Evolutionary conservation across 495 filamentous ascomycete genomes (phyloP).

Genomic region (Penicillium taxi): DNA sequence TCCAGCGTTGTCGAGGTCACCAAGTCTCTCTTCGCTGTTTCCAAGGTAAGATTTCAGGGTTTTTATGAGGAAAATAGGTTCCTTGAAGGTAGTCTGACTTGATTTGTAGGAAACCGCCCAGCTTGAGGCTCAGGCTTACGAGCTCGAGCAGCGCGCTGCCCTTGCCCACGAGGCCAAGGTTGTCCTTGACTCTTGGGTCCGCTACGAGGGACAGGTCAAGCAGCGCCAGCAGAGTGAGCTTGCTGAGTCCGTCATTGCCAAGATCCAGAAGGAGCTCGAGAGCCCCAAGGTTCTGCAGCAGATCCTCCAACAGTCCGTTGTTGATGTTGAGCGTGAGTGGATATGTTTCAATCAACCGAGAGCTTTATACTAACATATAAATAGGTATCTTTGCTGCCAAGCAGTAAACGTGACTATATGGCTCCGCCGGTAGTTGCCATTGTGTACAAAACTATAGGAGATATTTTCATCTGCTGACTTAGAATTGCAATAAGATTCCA

Average conservation of each 20-base stretch:
- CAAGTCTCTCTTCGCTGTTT: constrained; percentile 93
- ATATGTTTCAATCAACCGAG: neutral
- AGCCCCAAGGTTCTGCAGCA: constrained; percentile 90
- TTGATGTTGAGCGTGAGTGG: constrained; percentile 95
- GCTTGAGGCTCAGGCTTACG: constrained; percentile 90
- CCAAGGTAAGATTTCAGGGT: constrained; percentile 58
- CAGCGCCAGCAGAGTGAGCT: constrained; percentile 95
- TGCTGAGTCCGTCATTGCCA: constrained; percentile 82
- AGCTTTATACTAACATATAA: constrained; percentile 20
- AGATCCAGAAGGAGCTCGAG: constrained; percentile 97
- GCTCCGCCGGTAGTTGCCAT: constrained; percentile 31
- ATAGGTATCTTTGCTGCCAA: constrained; percentile 48
- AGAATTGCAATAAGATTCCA: constrained; percentile 38
- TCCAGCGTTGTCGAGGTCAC: constrained; percentile 89
- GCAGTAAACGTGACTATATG: constrained; percentile 38
- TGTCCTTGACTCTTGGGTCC: constrained; percentile 95
- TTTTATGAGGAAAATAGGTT: neutral
- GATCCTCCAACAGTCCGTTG: constrained; percentile 89
- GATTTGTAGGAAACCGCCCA: constrained; percentile 77
- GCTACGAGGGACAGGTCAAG: constrained; percentile 98
- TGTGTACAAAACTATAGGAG: constrained; percentile 44
- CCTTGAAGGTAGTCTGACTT: too few species aligned
- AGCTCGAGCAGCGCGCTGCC: constrained; percentile 91
- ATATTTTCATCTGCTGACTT: constrained; percentile 36
- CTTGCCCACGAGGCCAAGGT: constrained; percentile 85